Evolutionary conservation across 2,329 filamentous ascomycete genomes (phyloP).

Genomic region (Nakataea oryzae): DNA sequence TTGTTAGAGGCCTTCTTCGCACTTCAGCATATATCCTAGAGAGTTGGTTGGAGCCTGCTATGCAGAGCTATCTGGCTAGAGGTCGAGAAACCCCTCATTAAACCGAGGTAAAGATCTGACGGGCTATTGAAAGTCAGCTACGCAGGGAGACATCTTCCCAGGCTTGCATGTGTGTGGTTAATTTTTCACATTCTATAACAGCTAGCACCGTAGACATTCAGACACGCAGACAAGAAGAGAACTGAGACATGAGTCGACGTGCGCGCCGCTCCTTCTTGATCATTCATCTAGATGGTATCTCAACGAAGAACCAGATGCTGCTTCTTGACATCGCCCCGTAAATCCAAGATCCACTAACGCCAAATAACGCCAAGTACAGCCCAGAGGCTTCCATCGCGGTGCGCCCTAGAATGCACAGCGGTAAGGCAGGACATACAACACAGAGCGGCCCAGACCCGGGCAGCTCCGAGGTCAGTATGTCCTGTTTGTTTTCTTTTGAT

Average conservation of each 20-base stretch:
- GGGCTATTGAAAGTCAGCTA: no score
- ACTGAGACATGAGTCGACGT: not conserved
- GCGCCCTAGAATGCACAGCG: not conserved
- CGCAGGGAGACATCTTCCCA: not conserved
- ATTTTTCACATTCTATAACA: no score
- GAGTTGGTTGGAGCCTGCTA: no score
- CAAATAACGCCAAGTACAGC: not conserved
- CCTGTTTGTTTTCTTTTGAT: constrained; percentile 58
- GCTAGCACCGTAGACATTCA: not conserved
- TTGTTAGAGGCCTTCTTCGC: not conserved
- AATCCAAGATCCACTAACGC: not conserved
- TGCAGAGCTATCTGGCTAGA: no score
- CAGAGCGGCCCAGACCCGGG: constrained; percentile 34
- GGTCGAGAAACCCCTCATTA: no score
- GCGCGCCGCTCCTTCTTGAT: not conserved
- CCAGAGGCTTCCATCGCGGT: not conserved
- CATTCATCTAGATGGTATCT: not conserved
- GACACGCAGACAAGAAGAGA: not conserved
- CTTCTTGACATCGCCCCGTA: not conserved
- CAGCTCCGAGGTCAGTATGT: constrained; percentile 38
- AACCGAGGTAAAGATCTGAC: no score
- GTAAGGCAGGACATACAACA: not conserved
- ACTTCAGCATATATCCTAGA: not conserved
- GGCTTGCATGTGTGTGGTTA: not conserved
- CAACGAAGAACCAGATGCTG: not conserved